These are phyloP conservation scores for Candida awuae DNA, from an alignment of 805 yeast species.

Conservation along the genomic window DNA sequence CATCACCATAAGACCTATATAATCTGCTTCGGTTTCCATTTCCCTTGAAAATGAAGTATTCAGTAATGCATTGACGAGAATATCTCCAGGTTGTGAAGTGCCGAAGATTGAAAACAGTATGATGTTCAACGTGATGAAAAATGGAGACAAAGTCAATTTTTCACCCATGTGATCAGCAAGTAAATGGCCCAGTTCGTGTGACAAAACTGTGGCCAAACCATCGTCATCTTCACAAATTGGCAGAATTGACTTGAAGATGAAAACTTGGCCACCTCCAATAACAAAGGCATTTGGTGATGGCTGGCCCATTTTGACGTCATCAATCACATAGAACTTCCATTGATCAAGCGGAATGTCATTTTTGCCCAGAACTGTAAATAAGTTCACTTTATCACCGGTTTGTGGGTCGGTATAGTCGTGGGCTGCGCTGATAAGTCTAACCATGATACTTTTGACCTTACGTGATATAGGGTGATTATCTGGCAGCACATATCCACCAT, in stretches of 20 bases:
- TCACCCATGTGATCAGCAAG: constrained; percentile 89
- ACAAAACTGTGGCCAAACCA: constrained; percentile 88
- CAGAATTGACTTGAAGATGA: constrained; percentile 72
- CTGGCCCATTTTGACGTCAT: constrained; percentile 36
- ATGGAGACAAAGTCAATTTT: constrained; percentile 67
- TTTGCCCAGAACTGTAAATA: constrained; percentile 20
- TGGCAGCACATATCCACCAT: constrained; percentile 48
- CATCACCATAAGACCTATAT: constrained; percentile 88
- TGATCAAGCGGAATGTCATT: constrained; percentile 29
- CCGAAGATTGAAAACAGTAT: constrained; percentile 57
- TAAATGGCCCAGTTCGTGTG: constrained; percentile 94
- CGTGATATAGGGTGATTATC: constrained; percentile 49
- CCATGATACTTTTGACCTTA: constrained; percentile 55
- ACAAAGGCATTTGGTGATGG: constrained; percentile 98
- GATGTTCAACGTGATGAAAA: constrained; percentile 49
- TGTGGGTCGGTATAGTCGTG: constrained; percentile 31
- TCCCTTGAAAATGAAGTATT: constrained; percentile 82
- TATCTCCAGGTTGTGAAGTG: constrained; percentile 40
- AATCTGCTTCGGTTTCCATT: constrained; percentile 96
- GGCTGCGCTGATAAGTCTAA: constrained; percentile 53
- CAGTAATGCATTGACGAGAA: constrained; percentile 47
- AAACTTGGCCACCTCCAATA: constrained; percentile 92
- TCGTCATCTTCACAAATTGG: constrained; percentile 76
- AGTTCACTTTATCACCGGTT: constrained; percentile 22
- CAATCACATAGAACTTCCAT: constrained; percentile 80